Base-by-base conservation (phyloP, 257 asterid species). In the Prunella vulgaris region DNA sequence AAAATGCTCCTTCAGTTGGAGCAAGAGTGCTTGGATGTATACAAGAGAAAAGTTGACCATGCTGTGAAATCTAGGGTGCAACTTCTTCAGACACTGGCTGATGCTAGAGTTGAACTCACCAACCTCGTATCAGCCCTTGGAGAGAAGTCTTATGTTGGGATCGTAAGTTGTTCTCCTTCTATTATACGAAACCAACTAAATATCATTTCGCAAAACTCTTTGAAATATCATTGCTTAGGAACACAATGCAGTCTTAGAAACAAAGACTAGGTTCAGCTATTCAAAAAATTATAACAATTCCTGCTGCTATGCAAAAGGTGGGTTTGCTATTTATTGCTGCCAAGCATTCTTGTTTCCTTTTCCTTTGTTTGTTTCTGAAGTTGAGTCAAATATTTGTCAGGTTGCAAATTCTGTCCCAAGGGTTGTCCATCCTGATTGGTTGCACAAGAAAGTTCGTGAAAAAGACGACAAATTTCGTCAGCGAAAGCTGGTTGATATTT, bases 231-330 rank as follows among this genome's bases (percentile, higher is more conserved):
- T 72, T 2, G 20, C 65, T 25, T 25, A n/a, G n/a, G n/a, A n/a
- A n/a, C n/a, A n/a, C n/a, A n/a, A n/a, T n/a, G n/a, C n/a, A n/a
- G n/a, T n/a, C n/a, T n/a, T 94, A 94, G 85, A 94, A 89, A 77
- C 99, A 91, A 77, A 84, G 99, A 65, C 95, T 94, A 69, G 82
- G 93, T 76, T 94, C 99, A 40, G 85, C 97, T 53, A 86, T 94
- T 79, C 99, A 94, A 82, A 94, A 94, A 74, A 91, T 85, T 35
- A 80, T 94, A 74, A 94, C 99, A 44, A 94, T 94, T 77, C 99
- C 99, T 60, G 97, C 99, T 28, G 99, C 99, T 37, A 94, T 94
- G 97, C 99, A 94, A 79, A 94, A 91, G 97, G 99, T 91, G 73
- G 72, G 17, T 53, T 66, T 72, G 42, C 46, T n/a, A n/a, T n/a